These are phyloP conservation scores for Phlyctochytrium bullatum DNA, from an alignment of 192 early-diverging fungal genomes.

Conservation along the genomic window DNA sequence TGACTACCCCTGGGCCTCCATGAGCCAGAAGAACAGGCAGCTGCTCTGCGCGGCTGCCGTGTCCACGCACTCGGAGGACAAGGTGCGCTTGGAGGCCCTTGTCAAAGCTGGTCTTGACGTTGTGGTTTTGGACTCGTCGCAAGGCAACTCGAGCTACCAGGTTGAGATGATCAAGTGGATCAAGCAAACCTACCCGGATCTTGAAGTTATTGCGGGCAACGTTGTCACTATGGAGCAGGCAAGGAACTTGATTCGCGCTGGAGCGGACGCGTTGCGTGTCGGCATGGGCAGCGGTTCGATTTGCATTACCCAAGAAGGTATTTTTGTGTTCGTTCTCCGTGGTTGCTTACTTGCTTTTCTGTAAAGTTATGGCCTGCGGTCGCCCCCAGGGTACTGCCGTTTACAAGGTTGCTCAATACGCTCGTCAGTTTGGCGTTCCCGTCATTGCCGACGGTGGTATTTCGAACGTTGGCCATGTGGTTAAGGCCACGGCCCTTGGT, in stretches of 20 bases:
- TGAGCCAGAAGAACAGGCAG: constrained; percentile 76
- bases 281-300: constrained; percentile 98
- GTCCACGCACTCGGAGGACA: constrained; percentile 87
- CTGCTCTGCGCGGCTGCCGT: constrained; percentile 92
- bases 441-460: constrained; percentile 98
- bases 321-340: constrained; percentile 4
- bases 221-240: constrained; percentile 97
- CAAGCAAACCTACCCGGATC: constrained; percentile 73
- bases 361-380: constrained; percentile 86
- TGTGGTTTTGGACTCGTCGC: constrained; percentile 92
- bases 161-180: constrained; percentile 95
- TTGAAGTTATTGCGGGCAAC: constrained; percentile 96
- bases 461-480: constrained; percentile 94
- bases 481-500: constrained; percentile 92
- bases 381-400: constrained; percentile 97
- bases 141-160: constrained; percentile 93
- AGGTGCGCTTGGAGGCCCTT: constrained; percentile 73
- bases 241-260: constrained; percentile 82
- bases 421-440: constrained; percentile 89
- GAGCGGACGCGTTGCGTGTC: constrained; percentile 91
- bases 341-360: constrained; percentile 1
- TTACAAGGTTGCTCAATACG: constrained; percentile 92
- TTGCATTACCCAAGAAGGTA: constrained; percentile 97
- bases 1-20: constrained; percentile 92
- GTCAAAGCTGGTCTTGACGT: constrained; percentile 96